Base-by-base conservation (phyloP, 2,329 filamentous ascomycete species). In the Colletotrichum tropicale region DNA sequence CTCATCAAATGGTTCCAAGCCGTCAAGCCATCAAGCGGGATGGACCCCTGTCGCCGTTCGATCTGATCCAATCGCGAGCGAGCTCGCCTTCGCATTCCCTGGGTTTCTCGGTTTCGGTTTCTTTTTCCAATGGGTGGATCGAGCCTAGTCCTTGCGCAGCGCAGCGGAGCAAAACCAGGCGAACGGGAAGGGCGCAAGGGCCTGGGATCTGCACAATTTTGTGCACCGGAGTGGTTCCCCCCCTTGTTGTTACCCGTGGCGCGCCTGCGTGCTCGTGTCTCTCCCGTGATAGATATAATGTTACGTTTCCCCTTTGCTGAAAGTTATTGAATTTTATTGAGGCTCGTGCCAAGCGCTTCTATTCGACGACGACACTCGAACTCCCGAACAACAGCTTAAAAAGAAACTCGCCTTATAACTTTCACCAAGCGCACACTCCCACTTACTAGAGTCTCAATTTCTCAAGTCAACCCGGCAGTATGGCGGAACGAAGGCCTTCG, bases 21-120 rank as follows among this genome's bases (percentile, higher is more conserved):
- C 55, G 34, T 65, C 71, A 36, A 52, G 52, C 24, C n/a, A 30
- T 38, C 21, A 32, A 13, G 24, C 60, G 58, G 43, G 67, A 34
- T 4, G 18, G 28, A 71, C 24, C 72, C 60, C 30, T 66, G 61
- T 55, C 2, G 8, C 16, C 26, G 21, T 66, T 66, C 21, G 26
- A 9, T 6, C 32, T 36, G 21, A 32, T n/a, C 71, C 71, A 74
- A 74, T 74, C 66, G 71, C 34, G 38, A 10, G 15, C 18, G 15
- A 21, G 48, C 48, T 66, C 66, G 71, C 30, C 32, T 24, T 74
- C 66, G 71, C 58, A 38, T 61, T 66, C 26, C 13, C 21, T 52
- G 21, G 60, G 66, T 52, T 64, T 66, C 66, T 74, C 71, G 71
- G 34, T 71, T 58, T 74, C 72, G 72, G 38, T 66, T 55, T 74